These are phyloP conservation scores for Blastobotrys arbuscula DNA, from an alignment of 1,139 yeast species.

Conservation along the genomic window DNA sequence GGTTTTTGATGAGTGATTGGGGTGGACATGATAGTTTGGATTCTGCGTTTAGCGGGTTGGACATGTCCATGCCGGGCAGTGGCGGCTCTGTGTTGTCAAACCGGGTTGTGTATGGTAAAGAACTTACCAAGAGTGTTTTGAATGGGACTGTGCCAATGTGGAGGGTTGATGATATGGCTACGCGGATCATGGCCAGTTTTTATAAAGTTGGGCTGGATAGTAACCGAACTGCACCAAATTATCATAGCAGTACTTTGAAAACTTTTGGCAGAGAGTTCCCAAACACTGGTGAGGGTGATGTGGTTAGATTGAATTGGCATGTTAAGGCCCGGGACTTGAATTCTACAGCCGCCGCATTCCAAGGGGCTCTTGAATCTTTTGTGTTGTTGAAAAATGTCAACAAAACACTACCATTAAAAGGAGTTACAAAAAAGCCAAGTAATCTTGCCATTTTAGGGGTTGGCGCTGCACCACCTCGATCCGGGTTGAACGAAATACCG, in stretches of 20 bases:
- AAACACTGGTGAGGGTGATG: slow-evolving; percentile 49
- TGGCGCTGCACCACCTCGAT: slow-evolving; percentile 5
- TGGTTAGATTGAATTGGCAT: slow-evolving; percentile 51
- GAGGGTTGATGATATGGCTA: slow-evolving; percentile 58
- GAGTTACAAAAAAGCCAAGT: slow-evolving; percentile 5
- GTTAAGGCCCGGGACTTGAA: slow-evolving; percentile 48
- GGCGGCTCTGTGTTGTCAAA: slow-evolving; percentile 43
- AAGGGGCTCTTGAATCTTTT: slow-evolving; percentile 53
- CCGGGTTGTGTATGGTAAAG: not conserved
- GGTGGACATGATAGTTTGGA: slow-evolving; percentile 52
- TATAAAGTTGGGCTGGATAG: slow-evolving; percentile 27
- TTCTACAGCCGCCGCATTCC: slow-evolving; percentile 46
- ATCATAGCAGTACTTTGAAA: slow-evolving; percentile 54
- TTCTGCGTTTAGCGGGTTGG: slow-evolving; percentile 55
- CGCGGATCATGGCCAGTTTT: slow-evolving; percentile 54
- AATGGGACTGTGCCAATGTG: slow-evolving; percentile 52
- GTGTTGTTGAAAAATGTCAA: slow-evolving; percentile 50
- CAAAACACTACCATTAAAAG: slow-evolving; percentile 44
- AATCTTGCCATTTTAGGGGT: slow-evolving; percentile 4
- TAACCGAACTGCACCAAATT: slow-evolving; percentile 42
- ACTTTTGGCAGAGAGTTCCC: slow-evolving; percentile 47
- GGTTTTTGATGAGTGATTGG: slow-evolving; percentile 64
- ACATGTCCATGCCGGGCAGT: slow-evolving; percentile 67
- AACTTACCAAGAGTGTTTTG: slow-evolving; percentile 32
- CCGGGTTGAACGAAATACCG: not conserved